Evolutionary conservation across 306 rosid species (phyloP).

Genomic region (Prunus mongolica): DNA sequence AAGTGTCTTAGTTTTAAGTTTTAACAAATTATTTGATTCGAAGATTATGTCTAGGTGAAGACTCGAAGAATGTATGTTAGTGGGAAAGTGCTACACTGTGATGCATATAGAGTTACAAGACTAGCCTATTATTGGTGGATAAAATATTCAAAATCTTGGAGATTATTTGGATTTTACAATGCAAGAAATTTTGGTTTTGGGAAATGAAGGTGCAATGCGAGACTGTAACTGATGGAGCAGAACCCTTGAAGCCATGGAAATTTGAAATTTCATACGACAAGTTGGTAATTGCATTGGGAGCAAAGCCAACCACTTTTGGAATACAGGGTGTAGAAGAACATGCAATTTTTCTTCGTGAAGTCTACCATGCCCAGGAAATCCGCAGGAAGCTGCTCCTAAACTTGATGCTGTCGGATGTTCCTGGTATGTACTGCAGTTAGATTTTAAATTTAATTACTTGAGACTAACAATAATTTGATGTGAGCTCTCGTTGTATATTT

Average conservation of each 20-base stretch:
- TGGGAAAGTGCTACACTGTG: background rate
- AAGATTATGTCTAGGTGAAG: background rate
- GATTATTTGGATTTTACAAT: background rate
- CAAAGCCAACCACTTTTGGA: conserved; percentile 83
- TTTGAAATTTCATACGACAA: conserved; percentile 79
- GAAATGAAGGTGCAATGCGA: conserved; percentile 79
- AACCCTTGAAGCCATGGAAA: conserved; percentile 72
- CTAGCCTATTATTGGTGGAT: background rate
- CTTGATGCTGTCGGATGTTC: conserved; percentile 85
- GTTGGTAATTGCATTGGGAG: conserved; percentile 80
- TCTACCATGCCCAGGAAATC: conserved; percentile 92
- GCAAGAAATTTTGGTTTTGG: conserved; percentile 22
- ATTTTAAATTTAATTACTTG: background rate
- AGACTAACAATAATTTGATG: background rate
- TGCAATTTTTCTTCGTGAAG: conserved; percentile 93
- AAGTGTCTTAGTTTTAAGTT: background rate
- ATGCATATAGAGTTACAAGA: background rate
- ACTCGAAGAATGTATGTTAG: background rate
- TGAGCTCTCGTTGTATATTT: conserved; percentile 4
- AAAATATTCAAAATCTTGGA: background rate
- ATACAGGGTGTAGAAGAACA: conserved; percentile 78
- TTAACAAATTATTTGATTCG: background rate
- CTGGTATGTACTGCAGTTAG: conserved; percentile 51
- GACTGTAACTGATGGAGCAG: conserved; percentile 59
- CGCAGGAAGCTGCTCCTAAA: conserved; percentile 90